phyloP scores from a whole-genome alignment of 2,329 filamentous ascomycete species.

The Aspergillus terreus region DNA sequence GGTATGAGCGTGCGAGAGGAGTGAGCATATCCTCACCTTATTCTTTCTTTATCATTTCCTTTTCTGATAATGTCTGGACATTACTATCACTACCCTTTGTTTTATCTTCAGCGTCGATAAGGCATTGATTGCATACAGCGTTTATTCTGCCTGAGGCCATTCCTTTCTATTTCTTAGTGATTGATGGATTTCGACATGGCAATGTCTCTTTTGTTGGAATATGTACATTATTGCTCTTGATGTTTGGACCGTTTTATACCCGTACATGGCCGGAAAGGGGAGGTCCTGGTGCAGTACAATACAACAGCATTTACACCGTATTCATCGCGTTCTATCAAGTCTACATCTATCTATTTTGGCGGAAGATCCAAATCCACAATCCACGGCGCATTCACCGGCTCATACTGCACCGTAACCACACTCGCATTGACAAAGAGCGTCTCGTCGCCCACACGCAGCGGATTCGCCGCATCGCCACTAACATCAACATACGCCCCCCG shows the following conservation, averaged over 20 bases:
- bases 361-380: slow-evolving; percentile 52
- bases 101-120: slow-evolving; percentile 5
- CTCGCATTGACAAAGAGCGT: slow-evolving; percentile 58
- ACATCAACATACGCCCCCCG: slow-evolving; percentile 34
- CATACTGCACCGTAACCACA: slow-evolving; percentile 50
- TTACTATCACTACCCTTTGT: slow-evolving; percentile 6
- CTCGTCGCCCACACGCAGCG: slow-evolving; percentile 45
- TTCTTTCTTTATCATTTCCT: slow-evolving; percentile 15
- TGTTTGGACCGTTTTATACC: slow-evolving; percentile 9
- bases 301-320: not conserved
- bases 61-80: slow-evolving; percentile 22
- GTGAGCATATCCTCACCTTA: slow-evolving; percentile 19
- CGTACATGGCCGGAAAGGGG: not conserved
- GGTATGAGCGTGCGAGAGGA: slow-evolving; percentile 34
- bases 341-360: not conserved
- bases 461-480: slow-evolving; percentile 22
- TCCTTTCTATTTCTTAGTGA: slow-evolving; percentile 6
- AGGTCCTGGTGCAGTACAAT: slow-evolving; percentile 1
- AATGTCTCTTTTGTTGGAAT: slow-evolving; percentile 6
- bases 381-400: slow-evolving; percentile 52
- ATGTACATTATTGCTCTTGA: slow-evolving; percentile 9
- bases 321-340: not conserved
- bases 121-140: slow-evolving; percentile 14
- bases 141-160: slow-evolving; percentile 8
- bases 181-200: slow-evolving; percentile 7